Evolutionary conservation across 1,284 basidiomycete species (phyloP), one percentile per base, ranked within the genome.

Genomic region (Malassezia slooffiae): DNA sequence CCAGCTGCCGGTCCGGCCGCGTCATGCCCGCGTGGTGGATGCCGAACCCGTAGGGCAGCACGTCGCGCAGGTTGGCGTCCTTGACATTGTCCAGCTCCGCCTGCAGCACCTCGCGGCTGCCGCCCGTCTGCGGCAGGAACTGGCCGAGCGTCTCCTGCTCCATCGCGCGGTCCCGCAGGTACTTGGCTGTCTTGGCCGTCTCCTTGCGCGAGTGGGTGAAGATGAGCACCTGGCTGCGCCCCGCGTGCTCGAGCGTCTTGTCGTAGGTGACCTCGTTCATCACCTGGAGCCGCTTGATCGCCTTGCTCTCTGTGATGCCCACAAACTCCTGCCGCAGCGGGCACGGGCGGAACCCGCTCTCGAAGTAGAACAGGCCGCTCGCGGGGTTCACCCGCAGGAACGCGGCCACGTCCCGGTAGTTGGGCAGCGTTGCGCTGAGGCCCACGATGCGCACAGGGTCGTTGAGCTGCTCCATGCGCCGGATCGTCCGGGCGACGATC

Each of bases 221-320:
- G 24, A 97, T 89, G 26, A 97, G 77, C 0, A 67, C 54, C 43
- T 65, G 62, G 30, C 65, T 67, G 41, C 61, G 55, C n/a, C 55
- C 62, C 5, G 59, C 61, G 30, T 67, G 65, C 20, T 67, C 63
- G 34, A 65, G 52, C 23, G 64, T 60, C 74, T 97, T 99, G 71
- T 97, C 91, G 74, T 97, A 97, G 70, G 90, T 93, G 30, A 97
- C 90, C 70, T 97, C 90, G 73, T 99, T 99, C 79, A 89, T 91
- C 51, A 96, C 82, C 68, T 96, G 89, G 67, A 91, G 85, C 4
- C 93, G 80, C 72, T 93, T 96, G 77, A 97, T 96, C 0, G 93
- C 93, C 73, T 96, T 97, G 77, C 95, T 96, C 75, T 97, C 93
- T 0, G 91, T 96, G 52, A 99, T 82, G 51, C 93, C 93, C 54